Evolutionary conservation across 2,329 filamentous ascomycete species (phyloP), one percentile per base, ranked within the genome.

Genomic region (Raffaelea deltoideospora): DNA sequence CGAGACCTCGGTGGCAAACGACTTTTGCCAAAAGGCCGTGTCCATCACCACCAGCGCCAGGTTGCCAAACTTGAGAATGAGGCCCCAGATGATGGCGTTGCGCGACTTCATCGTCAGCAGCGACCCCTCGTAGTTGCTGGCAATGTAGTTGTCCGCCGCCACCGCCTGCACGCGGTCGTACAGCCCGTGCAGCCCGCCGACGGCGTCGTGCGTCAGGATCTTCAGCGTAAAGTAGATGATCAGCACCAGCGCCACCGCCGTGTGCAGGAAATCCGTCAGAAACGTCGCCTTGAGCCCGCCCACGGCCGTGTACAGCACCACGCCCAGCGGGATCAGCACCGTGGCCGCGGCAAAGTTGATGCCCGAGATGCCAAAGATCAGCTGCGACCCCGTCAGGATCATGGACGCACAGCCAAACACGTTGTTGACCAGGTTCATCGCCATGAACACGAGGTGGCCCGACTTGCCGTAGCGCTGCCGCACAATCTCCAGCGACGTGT

Each of bases 11-110:
- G 57, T 45, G 1, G 53, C 58, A 42, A 60, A 68, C 0, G 58
- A 60, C 48, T 69, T 68, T 38, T 67, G 63, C 62, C 63, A 69
- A 47, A 68, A 69, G 2, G 58, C 64, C 4, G 63, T 68, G 42
- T 68, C 58, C 61, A 68, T 67, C 5, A 65, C 52, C 1, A 67
- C 64, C 1, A 65, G 52, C 8, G 60, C 63, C 15, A 67, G 48
- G 36, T 67, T 67, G 13, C 61, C 64, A 32, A 67, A 61, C 37
- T 64, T 65, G 10, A 65, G 50, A 22, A 65, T 58, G 6, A 68
- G 41, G 0, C 59, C 60, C 48, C 59, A 60, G 27, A 59, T 47
- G 3, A 61, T 43, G 3, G 54, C 57, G 13, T 50, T 49, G 14
- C 54, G 48, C 10, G 49, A 53, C 23, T 52, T 54, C 42, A 61